Conservation (phyloP, 1,284 basidiomycete species). For the Leccinum subrobustum region DNA sequence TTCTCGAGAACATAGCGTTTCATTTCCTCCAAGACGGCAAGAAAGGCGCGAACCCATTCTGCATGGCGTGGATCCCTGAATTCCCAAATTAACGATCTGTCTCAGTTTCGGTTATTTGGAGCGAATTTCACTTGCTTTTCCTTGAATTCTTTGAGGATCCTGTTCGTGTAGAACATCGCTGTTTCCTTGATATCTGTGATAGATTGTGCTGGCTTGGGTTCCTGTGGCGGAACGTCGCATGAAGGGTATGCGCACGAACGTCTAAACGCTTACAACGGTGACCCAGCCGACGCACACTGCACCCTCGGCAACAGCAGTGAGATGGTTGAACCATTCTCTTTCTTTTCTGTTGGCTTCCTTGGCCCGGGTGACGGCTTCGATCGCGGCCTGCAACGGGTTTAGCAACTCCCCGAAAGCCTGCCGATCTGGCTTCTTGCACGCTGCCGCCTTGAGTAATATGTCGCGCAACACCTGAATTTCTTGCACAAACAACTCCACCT, state of each 20-base stretch:
- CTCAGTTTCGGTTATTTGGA: not conserved
- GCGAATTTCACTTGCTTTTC: conserved; percentile 63
- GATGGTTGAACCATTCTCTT: conserved; percentile 80
- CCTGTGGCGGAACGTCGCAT: conserved; percentile 41
- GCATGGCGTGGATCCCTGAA: conserved; percentile 82
- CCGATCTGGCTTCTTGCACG: conserved; percentile 80
- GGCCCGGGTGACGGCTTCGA: conserved; percentile 74
- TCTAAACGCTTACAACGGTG: conserved; percentile 60
- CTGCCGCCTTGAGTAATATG: conserved; percentile 67
- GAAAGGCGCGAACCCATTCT: conserved; percentile 84
- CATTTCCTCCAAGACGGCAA: conserved; percentile 74
- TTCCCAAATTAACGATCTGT: conserved; percentile 2
- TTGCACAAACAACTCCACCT: conserved; percentile 72
- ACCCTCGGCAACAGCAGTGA: conserved; percentile 82
- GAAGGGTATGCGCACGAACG: not conserved
- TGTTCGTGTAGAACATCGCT: conserved; percentile 88
- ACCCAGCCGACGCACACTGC: conserved; percentile 93
- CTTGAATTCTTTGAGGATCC: conserved; percentile 91
- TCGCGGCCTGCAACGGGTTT: conserved; percentile 69
- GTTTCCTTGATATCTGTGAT: conserved; percentile 88
- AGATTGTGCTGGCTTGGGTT: conserved; percentile 80
- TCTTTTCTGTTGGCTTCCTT: conserved; percentile 86
- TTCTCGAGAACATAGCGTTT: conserved; percentile 85
- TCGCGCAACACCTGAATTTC: conserved; percentile 70
- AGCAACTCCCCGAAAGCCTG: conserved; percentile 62